phyloP scores from a whole-genome alignment of 2,329 filamentous ascomycete species.

The Paecilomyces niveus region DNA sequence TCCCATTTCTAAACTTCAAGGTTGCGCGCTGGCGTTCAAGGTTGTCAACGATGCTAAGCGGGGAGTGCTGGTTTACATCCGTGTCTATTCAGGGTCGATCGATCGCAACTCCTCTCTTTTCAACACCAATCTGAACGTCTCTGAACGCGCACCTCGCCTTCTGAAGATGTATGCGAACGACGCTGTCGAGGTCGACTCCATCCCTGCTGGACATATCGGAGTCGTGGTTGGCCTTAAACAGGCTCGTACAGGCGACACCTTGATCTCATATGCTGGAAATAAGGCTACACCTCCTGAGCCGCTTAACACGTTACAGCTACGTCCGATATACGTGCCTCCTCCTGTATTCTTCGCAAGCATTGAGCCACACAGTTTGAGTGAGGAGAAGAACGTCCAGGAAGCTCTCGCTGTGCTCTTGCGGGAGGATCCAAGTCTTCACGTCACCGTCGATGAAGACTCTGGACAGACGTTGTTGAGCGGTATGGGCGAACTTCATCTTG shows the following conservation, averaged over 20 bases:
- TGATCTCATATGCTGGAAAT: conserved; percentile 64
- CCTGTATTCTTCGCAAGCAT: conserved; percentile 96
- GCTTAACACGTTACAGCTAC: conserved; percentile 69
- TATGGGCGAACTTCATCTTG: conserved; percentile 93
- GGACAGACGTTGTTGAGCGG: conserved; percentile 90
- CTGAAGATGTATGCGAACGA: conserved; percentile 86
- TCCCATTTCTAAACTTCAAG: conserved; percentile 55
- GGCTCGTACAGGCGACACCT: conserved; percentile 87
- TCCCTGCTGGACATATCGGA: conserved; percentile 84
- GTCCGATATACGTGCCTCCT: conserved; percentile 81
- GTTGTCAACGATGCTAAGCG: conserved; percentile 82
- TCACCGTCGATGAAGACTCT: conserved; percentile 78
- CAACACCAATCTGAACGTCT: conserved; percentile 77
- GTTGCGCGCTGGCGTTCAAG: conserved; percentile 75
- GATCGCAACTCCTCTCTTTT: conserved; percentile 68
- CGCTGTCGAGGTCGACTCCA: conserved; percentile 72
- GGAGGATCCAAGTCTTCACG: conserved; percentile 87
- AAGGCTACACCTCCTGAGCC: conserved; percentile 60
- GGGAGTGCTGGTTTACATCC: conserved; percentile 83
- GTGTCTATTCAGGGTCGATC: conserved; percentile 80
- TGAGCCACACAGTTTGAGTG: conserved; percentile 68
- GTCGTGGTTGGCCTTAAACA: conserved; percentile 85
- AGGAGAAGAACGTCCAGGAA: conserved; percentile 71
- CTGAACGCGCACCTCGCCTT: conserved; percentile 72
- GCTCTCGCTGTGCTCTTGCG: conserved; percentile 71